A percentile compares a stretch with the other conserved stretches of the same genome.
Evolutionary conservation across 208 protist species (phyloP).

Genomic region (Wallacemonas sp.): DNA sequence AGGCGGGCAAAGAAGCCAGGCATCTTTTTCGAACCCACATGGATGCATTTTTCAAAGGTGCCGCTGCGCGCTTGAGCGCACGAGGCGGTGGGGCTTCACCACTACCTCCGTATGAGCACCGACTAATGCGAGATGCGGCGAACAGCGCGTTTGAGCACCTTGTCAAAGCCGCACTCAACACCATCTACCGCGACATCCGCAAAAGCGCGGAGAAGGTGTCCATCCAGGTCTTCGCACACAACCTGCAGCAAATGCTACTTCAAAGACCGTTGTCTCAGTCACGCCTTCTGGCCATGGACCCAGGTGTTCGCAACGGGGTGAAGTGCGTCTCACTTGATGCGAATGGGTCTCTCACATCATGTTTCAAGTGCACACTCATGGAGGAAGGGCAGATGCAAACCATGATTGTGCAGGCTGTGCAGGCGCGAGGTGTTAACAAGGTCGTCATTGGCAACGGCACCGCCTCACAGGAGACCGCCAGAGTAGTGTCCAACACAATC

Average conservation of each 20-base stretch:
- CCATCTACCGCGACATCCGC: conserved; percentile 59
- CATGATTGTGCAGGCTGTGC: conserved; percentile 52
- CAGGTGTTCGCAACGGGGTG: conserved; percentile 71
- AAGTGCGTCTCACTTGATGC: conserved; percentile 85
- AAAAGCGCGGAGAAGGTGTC: conserved; percentile 77
- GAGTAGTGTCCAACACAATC: conserved; percentile 58
- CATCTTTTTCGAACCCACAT: conserved; percentile 37
- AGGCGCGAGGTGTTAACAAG: conserved; percentile 54
- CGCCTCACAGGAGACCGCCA: conserved; percentile 55
- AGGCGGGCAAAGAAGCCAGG: conserved; percentile 17
- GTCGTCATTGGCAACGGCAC: conserved; percentile 88
- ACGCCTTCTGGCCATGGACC: conserved; percentile 83
- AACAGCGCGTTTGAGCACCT: conserved; percentile 39
- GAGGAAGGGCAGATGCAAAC: conserved; percentile 61
- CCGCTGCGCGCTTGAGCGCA: conserved; percentile 3
- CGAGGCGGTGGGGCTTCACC: neutral
- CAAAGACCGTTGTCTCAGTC: conserved; percentile 65
- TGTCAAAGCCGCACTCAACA: conserved; percentile 35
- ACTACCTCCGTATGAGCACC: conserved; percentile 24
- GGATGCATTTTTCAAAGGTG: conserved; percentile 21
- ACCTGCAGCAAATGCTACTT: conserved; percentile 77
- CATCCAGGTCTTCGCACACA: conserved; percentile 77
- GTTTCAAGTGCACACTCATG: conserved; percentile 71
- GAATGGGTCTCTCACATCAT: conserved; percentile 54
- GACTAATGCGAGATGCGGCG: conserved; percentile 20